Percentiles rank a stretch among this genome's conserved stretches.
Conservation (phyloP, 148 eudicot species). For the Selenicereus undatus region DNA sequence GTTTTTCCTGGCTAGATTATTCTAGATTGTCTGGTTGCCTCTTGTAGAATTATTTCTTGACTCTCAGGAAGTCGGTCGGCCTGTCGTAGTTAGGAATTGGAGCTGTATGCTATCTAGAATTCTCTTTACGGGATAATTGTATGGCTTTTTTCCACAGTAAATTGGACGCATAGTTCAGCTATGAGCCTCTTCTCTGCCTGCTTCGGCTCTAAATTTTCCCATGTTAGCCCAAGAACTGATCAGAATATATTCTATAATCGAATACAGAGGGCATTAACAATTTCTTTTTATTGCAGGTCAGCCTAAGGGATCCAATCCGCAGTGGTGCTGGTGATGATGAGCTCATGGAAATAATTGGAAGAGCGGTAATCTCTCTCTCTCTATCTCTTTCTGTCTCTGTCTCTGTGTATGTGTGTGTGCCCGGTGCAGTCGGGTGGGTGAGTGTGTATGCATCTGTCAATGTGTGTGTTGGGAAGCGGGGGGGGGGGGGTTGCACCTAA, state of each 20-base stretch:
- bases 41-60: not conserved
- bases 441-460: not conserved
- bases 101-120: not conserved
- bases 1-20: not conserved
- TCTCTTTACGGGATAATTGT: not conserved
- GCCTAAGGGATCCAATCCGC: constrained; percentile 95
- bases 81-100: not conserved
- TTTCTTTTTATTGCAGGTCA: constrained; percentile 48
- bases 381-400: not conserved
- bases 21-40: not conserved
- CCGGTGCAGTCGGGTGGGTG: too few relatives aligned
- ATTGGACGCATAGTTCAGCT: not conserved
- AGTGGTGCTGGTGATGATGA: constrained; percentile 65
- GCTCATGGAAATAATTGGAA: constrained; percentile 72
- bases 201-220: not conserved
- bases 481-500: not conserved
- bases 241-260: not conserved
- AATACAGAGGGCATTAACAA: not conserved
- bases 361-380: constrained; percentile 43
- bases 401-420: not conserved
- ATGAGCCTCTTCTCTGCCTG: not conserved
- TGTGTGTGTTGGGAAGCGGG: not conserved
- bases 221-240: not conserved
- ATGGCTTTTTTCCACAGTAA: not conserved
- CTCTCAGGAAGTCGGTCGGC: not conserved